These are phyloP conservation scores for Actinomucor elegans DNA, from an alignment of 371 early-diverging fungal genomes.

Conservation along the genomic window DNA sequence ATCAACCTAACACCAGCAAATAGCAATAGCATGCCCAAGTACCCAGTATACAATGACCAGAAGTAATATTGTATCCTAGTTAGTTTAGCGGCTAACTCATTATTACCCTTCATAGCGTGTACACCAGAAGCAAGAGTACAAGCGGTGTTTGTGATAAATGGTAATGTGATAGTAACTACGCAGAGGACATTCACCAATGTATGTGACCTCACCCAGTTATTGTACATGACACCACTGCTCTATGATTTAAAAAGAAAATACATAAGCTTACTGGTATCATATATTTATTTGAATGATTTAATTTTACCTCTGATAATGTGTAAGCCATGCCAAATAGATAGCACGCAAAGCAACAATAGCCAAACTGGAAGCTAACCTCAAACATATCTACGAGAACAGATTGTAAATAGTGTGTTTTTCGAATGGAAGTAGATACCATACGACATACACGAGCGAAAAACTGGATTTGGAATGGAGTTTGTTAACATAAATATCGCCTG, in stretches of 20 bases:
- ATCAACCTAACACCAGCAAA: constrained; percentile 24
- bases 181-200: constrained; percentile 1
- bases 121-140: neutral
- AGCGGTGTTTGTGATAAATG: constrained; percentile 2
- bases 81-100: neutral
- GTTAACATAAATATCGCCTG: constrained; percentile 13
- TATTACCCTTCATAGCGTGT: neutral
- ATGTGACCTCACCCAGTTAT: constrained; percentile 4
- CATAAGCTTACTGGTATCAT: too few relatives aligned
- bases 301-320: constrained; percentile 12
- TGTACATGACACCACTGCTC: constrained; percentile 2
- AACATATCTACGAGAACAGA: constrained; percentile 3
- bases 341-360: constrained; percentile 9
- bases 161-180: neutral
- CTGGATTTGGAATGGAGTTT: constrained; percentile 8
- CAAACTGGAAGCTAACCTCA: constrained; percentile 10
- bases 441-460: constrained; percentile 17
- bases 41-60: constrained; percentile 2
- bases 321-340: constrained; percentile 13
- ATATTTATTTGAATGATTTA: too few relatives aligned
- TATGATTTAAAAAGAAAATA: neutral
- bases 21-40: constrained; percentile 16
- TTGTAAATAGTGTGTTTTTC: neutral
- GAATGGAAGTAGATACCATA: too few relatives aligned
- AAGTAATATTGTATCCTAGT: neutral